A percentile compares a stretch with the other conserved stretches of the same genome.
phyloP scores from a whole-genome alignment of 1,139 yeast genomes.

The Saccharomyces uvarum region DNA sequence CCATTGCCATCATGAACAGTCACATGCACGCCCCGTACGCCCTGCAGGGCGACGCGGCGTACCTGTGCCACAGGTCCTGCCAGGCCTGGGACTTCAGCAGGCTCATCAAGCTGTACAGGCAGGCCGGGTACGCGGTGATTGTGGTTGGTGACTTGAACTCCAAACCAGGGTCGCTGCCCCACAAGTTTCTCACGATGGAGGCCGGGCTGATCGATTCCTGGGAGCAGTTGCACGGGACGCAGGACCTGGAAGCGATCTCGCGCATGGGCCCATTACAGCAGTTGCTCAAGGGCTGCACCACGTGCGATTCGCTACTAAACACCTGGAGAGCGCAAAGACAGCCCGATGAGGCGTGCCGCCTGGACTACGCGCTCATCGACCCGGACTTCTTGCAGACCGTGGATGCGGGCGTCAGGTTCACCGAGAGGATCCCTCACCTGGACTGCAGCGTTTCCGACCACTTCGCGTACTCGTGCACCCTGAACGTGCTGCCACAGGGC shows the following conservation, averaged over 20 bases:
- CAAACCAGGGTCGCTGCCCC: slow-evolving; percentile 77
- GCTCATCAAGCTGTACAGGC: slow-evolving; percentile 51
- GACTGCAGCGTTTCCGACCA: slow-evolving; percentile 79
- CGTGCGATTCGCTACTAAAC: slow-evolving; percentile 81
- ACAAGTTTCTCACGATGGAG: slow-evolving; percentile 60
- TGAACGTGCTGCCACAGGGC: slow-evolving; percentile 29
- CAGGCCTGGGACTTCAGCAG: slow-evolving; percentile 95
- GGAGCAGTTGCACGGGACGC: slow-evolving; percentile 55
- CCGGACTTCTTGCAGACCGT: slow-evolving; percentile 43
- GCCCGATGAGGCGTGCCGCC: slow-evolving; percentile 72
- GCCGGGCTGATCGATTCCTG: slow-evolving; percentile 77
- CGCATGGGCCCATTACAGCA: slow-evolving; percentile 59
- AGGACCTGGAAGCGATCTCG: slow-evolving; percentile 39
- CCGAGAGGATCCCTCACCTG: slow-evolving; percentile 53
- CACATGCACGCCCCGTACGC: slow-evolving; percentile 98
- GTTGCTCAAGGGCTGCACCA: slow-evolving; percentile 64
- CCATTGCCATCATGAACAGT: slow-evolving; percentile 74
- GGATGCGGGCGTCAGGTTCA: slow-evolving; percentile 62
- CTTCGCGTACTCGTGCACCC: slow-evolving; percentile 71
- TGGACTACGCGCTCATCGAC: slow-evolving; percentile 84
- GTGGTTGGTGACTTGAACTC: slow-evolving; percentile 92
- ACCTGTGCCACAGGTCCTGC: slow-evolving; percentile 80
- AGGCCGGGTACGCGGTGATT: slow-evolving; percentile 76
- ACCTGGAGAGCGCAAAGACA: slow-evolving; percentile 70
- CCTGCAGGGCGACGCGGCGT: slow-evolving; percentile 74